Evolutionary conservation across 2,329 filamentous ascomycete genomes (phyloP).

Genomic region (Grosmannia serpens): DNA sequence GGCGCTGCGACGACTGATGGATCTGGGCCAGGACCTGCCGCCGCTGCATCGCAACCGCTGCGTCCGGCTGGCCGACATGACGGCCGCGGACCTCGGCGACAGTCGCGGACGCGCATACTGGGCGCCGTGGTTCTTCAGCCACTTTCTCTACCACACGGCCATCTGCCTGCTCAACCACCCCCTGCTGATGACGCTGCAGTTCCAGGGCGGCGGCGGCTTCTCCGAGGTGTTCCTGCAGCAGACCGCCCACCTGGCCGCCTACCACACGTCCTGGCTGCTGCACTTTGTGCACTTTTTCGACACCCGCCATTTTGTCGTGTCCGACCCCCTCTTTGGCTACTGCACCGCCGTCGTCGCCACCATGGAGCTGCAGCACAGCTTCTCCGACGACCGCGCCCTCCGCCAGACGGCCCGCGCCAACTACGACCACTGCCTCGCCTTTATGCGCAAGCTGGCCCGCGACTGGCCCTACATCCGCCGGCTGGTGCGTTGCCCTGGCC

Average conservation of each 20-base stretch:
- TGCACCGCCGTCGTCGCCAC: slow-evolving; percentile 4
- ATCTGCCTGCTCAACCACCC: slow-evolving; percentile 5
- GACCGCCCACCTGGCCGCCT: slow-evolving; percentile 1
- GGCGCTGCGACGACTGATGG: slow-evolving; percentile 2
- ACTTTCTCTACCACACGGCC: slow-evolving; percentile 3
- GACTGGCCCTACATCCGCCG: neutral
- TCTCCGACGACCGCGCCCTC: neutral
- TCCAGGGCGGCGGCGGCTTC: slow-evolving; percentile 3
- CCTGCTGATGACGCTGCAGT: slow-evolving; percentile 7
- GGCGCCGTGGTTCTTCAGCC: slow-evolving; percentile 5
- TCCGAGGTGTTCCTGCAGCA: slow-evolving; percentile 6
- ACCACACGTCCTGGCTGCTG: slow-evolving; percentile 4
- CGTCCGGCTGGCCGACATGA: slow-evolving; percentile 1
- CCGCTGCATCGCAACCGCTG: slow-evolving; percentile 5
- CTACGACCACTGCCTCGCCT: slow-evolving; percentile 2
- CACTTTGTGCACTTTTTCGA: slow-evolving; percentile 4
- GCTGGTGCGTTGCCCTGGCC: neutral
- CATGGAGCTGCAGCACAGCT: slow-evolving; percentile 5
- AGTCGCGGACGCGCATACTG: neutral
- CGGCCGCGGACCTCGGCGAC: neutral
- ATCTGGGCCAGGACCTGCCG: slow-evolving; percentile 2
- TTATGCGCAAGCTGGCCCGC: neutral
- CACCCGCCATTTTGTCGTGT: neutral
- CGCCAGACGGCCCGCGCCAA: neutral
- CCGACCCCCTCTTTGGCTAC: slow-evolving; percentile 2